Base-by-base conservation (phyloP, 1,139 yeast genomes). In the Pichia sp. region DNA sequence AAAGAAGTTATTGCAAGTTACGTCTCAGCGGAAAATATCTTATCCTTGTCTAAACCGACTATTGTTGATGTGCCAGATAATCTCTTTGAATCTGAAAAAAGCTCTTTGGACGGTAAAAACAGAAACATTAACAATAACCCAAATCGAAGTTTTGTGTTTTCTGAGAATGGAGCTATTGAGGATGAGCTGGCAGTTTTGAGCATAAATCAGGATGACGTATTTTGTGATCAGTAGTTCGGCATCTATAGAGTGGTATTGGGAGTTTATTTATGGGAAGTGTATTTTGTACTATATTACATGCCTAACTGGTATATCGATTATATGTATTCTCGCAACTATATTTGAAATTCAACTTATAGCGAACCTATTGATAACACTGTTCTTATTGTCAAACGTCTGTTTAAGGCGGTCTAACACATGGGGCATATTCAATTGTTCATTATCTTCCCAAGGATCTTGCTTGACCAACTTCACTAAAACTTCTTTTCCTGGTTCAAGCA, bases 1-100 rank as follows among this genome's bases (percentile, higher is more conserved):
- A 41, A 19, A 29, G 43, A 29, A 19, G 36, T 29, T 13, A 51
- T 13, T 34, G 7, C 49, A 19, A 34, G 36, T 6, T 41, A 26
- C 43, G 51, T 47, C 34, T 47, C 53, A 16, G 32, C 46, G n/a
- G 49, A 36, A 6, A 42, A 55, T 40, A 40, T 50, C 2, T 41
- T 49, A 30, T 10, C 44, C 7, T 30, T 15, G 5, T 38, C 54
- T 1, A 55, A 48, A 5, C 54, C 58, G 2, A 51, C 49, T 26
- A 49, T 59, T 23, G 55, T 55, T 30, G 61, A 59, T 45, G 61
- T 59, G 16, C 61, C 61, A 8, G 56, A 53, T 2, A 50, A 50
- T 30, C 53, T 58, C 15, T 50, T 51, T 40, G 52, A 52, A 15
- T 45, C 48, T 2, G 47, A 54, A 32, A 23, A 42, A 30, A 53